These are phyloP conservation scores for Miscanthus lutarioriparius DNA, from an alignment of 176 grass and related monocot genomes.

Conservation along the genomic window DNA sequence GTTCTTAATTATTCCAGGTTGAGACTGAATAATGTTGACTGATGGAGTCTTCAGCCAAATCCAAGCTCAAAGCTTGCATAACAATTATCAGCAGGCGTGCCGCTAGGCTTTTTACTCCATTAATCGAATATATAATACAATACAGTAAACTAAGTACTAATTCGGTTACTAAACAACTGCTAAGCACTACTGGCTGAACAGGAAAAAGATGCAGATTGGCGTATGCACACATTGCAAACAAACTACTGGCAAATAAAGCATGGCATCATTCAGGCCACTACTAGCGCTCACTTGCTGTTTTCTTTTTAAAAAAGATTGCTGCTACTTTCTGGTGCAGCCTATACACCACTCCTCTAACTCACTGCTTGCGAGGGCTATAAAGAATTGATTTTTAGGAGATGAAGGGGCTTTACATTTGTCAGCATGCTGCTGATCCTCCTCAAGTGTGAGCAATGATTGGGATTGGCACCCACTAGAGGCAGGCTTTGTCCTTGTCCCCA, in stretches of 20 bases:
- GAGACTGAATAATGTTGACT: conserved; percentile 34
- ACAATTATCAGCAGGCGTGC: conserved; percentile 22
- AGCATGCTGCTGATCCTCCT: conserved; percentile 22
- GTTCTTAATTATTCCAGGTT: neutral
- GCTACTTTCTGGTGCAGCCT: conserved; percentile 20
- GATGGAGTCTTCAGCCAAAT: conserved; percentile 15
- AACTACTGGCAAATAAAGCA: neutral
- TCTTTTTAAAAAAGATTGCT: neutral
- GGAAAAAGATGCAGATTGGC: conserved; percentile 35
- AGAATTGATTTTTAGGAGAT: neutral
- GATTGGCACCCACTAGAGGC: conserved; percentile 22
- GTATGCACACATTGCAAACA: conserved; percentile 31
- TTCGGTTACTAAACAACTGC: conserved; percentile 22
- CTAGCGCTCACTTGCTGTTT: conserved; percentile 7
- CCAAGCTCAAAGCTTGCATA: conserved; percentile 20
- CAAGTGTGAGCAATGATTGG: conserved; percentile 40
- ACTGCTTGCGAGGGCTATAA: neutral
- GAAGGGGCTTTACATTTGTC: conserved; percentile 13
- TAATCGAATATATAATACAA: conserved; percentile 20
- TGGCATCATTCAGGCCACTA: conserved; percentile 35
- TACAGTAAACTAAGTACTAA: neutral
- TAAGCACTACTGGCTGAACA: conserved; percentile 29
- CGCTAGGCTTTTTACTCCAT: conserved; percentile 41
- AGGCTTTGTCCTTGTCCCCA: conserved; percentile 39
- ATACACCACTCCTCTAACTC: neutral